These are phyloP conservation scores for Luffa aegyptiaca DNA, from an alignment of 306 rosid genomes.

Conservation along the genomic window DNA sequence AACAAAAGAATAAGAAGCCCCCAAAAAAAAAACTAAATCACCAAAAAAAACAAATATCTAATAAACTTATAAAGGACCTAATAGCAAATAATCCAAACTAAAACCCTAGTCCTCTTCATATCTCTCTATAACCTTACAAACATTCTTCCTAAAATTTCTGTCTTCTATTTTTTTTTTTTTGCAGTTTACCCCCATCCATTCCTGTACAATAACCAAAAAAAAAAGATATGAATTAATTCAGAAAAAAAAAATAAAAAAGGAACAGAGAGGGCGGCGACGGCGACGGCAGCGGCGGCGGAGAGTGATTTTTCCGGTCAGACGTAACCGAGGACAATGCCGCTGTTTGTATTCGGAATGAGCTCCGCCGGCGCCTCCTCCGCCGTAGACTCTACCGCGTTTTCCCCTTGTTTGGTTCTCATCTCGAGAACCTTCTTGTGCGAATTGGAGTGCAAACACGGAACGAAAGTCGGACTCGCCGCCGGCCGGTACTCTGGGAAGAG, in stretches of 20 bases:
- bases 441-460: slow-evolving; percentile 77
- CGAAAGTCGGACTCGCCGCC: slow-evolving; percentile 89
- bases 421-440: slow-evolving; percentile 92
- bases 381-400: not conserved
- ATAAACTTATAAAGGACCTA: slow-evolving; percentile 10
- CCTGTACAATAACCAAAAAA: slow-evolving; percentile 69
- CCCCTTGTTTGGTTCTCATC: slow-evolving; percentile 57
- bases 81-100: slow-evolving; percentile 2
- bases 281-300: slow-evolving; percentile 7
- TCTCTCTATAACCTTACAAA: slow-evolving; percentile 37
- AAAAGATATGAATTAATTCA: slow-evolving; percentile 30
- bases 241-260: slow-evolving; percentile 29
- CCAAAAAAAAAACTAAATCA: slow-evolving; percentile 40
- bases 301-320: slow-evolving; percentile 28
- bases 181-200: slow-evolving; percentile 48
- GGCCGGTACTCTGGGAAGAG: slow-evolving; percentile 96
- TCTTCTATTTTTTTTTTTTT: slow-evolving; percentile 41
- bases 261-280: slow-evolving; percentile 16
- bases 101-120: slow-evolving; percentile 17
- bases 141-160: slow-evolving; percentile 49
- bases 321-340: slow-evolving; percentile 61
- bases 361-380: slow-evolving; percentile 45
- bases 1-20: slow-evolving; percentile 27
- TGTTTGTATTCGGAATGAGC: slow-evolving; percentile 70
- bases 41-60: slow-evolving; percentile 25